Evolutionary conservation across 495 filamentous ascomycete species (phyloP).

Genomic region (Hypoxylon fragiforme): DNA sequence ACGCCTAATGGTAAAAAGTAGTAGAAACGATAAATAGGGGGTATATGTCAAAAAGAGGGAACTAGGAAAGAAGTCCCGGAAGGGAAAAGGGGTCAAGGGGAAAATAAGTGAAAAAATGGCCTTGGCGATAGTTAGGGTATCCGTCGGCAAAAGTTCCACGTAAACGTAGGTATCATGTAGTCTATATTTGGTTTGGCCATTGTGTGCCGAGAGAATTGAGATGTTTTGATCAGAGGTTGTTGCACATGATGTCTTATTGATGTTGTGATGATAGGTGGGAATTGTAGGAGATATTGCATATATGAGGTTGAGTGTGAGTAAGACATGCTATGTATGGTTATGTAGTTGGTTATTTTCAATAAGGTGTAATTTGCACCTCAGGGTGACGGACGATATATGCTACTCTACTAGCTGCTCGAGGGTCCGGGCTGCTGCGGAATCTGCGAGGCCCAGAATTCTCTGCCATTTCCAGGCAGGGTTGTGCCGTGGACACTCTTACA

Average conservation of each 20-base stretch:
- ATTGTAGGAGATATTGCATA: background rate
- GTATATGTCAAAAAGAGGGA: background rate
- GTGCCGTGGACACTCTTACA: constrained; percentile 6
- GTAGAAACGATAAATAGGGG: too few species aligned
- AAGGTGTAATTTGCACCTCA: background rate
- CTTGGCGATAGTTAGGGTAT: background rate
- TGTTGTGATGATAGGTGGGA: background rate
- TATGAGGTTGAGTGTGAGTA: background rate
- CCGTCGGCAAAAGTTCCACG: background rate
- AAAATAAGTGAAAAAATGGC: background rate
- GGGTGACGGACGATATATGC: background rate
- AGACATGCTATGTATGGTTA: background rate
- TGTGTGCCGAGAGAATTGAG: too few species aligned
- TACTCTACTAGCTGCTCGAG: background rate
- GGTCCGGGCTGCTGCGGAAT: background rate
- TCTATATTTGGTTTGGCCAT: too few species aligned
- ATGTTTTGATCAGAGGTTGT: too few species aligned
- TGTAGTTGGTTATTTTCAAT: too few species aligned
- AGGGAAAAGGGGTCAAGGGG: too few species aligned
- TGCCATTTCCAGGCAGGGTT: constrained; percentile 7
- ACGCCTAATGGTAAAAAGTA: too few species aligned
- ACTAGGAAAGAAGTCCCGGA: background rate
- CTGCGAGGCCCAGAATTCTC: constrained; percentile 11
- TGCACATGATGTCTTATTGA: background rate
- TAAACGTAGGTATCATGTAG: too few species aligned